Conservation (phyloP, 306 rosid genomes). For the Herpetospermum pedunculosum region DNA sequence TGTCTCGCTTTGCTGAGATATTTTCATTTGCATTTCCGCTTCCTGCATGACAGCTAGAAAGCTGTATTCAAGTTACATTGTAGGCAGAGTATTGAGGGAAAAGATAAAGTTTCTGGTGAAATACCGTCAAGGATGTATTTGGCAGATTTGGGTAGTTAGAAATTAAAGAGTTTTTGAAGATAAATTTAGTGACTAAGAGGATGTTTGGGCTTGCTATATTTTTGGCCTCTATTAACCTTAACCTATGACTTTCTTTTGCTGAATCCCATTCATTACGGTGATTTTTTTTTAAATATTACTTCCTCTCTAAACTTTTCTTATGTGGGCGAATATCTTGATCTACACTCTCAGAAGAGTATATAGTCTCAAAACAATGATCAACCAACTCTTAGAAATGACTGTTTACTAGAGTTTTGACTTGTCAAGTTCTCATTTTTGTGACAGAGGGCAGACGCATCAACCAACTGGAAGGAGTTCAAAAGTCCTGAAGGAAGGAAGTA, state of each 20-base stretch:
- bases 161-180: neutral
- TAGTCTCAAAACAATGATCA: neutral
- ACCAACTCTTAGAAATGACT: neutral
- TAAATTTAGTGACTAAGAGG: neutral
- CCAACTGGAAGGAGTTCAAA: conserved; percentile 82
- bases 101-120: neutral
- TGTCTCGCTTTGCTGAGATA: neutral
- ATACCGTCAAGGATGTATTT: neutral
- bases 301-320: conserved; percentile 10
- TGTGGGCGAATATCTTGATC: conserved; percentile 4
- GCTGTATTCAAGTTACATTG: neutral
- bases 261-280: neutral
- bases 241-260: neutral
- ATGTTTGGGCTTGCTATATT: neutral
- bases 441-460: conserved; percentile 91
- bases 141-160: neutral
- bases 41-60: neutral
- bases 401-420: conserved; percentile 17
- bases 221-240: neutral
- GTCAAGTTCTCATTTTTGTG: conserved; percentile 25
- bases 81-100: neutral
- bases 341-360: neutral
- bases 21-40: neutral
- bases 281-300: neutral
- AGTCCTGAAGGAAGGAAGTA: conserved; percentile 93